These are phyloP conservation scores for Antrodiella citrinella DNA, from an alignment of 768 basidiomycete species.

Conservation along the genomic window DNA sequence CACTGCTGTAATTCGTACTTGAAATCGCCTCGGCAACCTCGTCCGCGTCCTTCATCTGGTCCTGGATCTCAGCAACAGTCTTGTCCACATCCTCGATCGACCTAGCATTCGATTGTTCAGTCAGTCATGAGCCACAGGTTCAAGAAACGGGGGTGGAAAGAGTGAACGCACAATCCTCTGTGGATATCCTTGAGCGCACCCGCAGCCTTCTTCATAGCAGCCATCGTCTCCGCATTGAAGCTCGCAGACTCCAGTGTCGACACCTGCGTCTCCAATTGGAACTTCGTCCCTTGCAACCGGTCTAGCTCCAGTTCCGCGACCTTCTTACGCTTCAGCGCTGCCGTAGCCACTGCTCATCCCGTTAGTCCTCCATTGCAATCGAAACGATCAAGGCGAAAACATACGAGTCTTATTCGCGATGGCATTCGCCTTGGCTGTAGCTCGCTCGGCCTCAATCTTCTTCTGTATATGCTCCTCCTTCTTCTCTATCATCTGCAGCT, in stretches of 20 bases:
- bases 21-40: constrained; percentile 90
- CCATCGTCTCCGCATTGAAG: constrained; percentile 95
- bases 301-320: constrained; percentile 81
- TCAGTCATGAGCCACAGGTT: not conserved
- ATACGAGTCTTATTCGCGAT: constrained; percentile 88
- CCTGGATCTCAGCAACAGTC: constrained; percentile 80
- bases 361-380: not conserved
- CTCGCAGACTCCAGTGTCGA: constrained; percentile 97
- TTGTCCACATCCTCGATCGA: constrained; percentile 83
- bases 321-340: constrained; percentile 92
- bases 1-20: constrained; percentile 48
- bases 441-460: constrained; percentile 91
- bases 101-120: too few species aligned
- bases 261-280: constrained; percentile 94
- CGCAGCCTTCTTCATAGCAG: constrained; percentile 93
- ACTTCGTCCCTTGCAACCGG: constrained; percentile 69
- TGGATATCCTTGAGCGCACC: constrained; percentile 88
- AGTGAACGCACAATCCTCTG: constrained; percentile 58
- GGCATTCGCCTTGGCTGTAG: constrained; percentile 89
- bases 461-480: constrained; percentile 95
- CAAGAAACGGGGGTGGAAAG: not conserved
- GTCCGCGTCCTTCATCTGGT: constrained; percentile 86
- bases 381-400: constrained; percentile 24
- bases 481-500: constrained; percentile 97
- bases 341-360: constrained; percentile 65